These are phyloP conservation scores for Hypoxylon perforatum DNA, from an alignment of 495 filamentous ascomycete genomes.

Conservation along the genomic window DNA sequence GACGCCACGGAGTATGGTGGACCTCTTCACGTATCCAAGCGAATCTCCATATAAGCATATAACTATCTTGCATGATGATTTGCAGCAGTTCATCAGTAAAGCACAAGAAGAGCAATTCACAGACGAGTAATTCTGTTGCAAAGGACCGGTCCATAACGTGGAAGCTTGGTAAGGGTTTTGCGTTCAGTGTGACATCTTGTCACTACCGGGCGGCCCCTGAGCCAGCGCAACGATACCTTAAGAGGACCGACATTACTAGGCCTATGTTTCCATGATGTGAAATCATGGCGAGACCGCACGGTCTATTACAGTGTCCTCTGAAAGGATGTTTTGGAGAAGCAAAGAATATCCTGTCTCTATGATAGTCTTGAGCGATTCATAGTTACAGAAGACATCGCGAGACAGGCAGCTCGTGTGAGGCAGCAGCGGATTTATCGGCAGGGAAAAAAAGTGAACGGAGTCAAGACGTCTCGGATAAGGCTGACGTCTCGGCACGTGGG, in stretches of 20 bases:
- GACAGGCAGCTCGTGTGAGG: slow-evolving; percentile 10
- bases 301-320: not conserved
- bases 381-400: slow-evolving; percentile 7
- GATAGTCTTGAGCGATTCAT: slow-evolving; percentile 9
- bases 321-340: not conserved
- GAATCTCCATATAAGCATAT: slow-evolving; percentile 33
- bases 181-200: not conserved
- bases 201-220: not conserved
- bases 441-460: slow-evolving; percentile 5
- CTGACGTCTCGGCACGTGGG: not conserved
- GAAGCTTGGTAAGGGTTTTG: not conserved
- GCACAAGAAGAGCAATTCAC: slow-evolving; percentile 9
- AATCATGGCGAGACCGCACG: not conserved
- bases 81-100: slow-evolving; percentile 10
- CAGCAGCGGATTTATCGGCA: not conserved
- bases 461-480: slow-evolving; percentile 14
- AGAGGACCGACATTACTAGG: not conserved
- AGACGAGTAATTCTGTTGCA: slow-evolving; percentile 14
- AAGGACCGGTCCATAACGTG: slow-evolving; percentile 7
- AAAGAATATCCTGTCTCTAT: slow-evolving; percentile 16
- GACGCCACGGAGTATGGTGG: slow-evolving; percentile 23
- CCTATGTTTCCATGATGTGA: not conserved
- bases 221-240: slow-evolving; percentile 20
- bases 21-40: slow-evolving; percentile 23
- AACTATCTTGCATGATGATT: slow-evolving; percentile 25